phyloP scores from a whole-genome alignment of 2,329 filamentous ascomycete species.

The Aspergillus cejpii region DNA sequence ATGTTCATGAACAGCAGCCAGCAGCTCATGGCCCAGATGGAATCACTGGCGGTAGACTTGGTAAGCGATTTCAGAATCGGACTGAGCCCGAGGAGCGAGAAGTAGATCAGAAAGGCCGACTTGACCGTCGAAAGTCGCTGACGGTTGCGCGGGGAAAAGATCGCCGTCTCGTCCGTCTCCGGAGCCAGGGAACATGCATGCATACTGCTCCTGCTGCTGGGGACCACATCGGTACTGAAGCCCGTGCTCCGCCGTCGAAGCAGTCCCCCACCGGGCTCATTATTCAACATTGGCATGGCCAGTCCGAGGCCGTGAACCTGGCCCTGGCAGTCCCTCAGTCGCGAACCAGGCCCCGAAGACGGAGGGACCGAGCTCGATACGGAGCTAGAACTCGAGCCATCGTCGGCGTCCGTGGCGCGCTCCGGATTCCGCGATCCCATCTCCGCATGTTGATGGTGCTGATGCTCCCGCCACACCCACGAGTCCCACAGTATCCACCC shows the following conservation, averaged over 20 bases:
- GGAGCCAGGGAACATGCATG: conserved; percentile 13
- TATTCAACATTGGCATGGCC: conserved; percentile 35
- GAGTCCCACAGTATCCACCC: conserved; percentile 90
- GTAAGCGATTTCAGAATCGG: conserved; percentile 97
- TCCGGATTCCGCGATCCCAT: conserved; percentile 10
- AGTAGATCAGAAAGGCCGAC: conserved; percentile 88
- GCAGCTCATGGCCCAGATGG: conserved; percentile 94
- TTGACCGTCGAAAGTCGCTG: conserved; percentile 75
- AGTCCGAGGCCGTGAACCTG: conserved; percentile 42
- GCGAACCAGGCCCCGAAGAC: conserved; percentile 18
- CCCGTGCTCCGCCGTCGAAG: conserved; percentile 25
- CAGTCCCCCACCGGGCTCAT: conserved; percentile 30
- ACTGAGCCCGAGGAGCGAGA: conserved; percentile 80
- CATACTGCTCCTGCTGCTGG: conserved; percentile 22
- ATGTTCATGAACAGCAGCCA: conserved; percentile 93
- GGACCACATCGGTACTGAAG: no score
- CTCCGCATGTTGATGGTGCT: conserved; percentile 28
- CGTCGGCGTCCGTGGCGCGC: conserved; percentile 29
- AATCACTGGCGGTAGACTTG: conserved; percentile 81
- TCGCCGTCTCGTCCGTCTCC: conserved; percentile 23
- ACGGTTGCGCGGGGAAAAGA: conserved; percentile 51
- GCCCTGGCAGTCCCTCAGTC: conserved; percentile 20
- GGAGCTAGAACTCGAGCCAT: conserved; percentile 39
- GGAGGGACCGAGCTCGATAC: conserved; percentile 28
- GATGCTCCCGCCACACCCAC: conserved; percentile 71